Evolutionary conservation across 2,329 filamentous ascomycete species (phyloP).

Genomic region (Ceratocystis colombiana): DNA sequence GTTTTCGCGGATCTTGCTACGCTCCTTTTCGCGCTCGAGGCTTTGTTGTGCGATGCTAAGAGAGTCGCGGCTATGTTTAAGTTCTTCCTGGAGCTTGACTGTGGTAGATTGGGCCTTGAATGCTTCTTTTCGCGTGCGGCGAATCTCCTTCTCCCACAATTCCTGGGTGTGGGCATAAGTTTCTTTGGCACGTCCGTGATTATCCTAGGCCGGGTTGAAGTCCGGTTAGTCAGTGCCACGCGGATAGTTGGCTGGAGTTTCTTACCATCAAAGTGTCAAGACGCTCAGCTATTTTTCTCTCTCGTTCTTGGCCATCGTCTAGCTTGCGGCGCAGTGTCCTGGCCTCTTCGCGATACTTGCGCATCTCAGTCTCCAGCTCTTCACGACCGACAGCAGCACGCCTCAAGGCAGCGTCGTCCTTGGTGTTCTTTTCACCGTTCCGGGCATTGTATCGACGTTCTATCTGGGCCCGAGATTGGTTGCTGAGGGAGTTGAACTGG

Average conservation of each 20-base stretch:
- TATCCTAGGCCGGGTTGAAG: slow-evolving; percentile 43
- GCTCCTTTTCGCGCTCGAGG: slow-evolving; percentile 54
- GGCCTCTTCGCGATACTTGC: slow-evolving; percentile 52
- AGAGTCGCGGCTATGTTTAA: slow-evolving; percentile 51
- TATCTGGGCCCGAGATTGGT: slow-evolving; percentile 46
- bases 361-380: slow-evolving; percentile 60
- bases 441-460: slow-evolving; percentile 37
- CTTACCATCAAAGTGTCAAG: slow-evolving; percentile 60
- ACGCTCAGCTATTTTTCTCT: slow-evolving; percentile 55
- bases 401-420: slow-evolving; percentile 50
- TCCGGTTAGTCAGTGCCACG: slow-evolving; percentile 8
- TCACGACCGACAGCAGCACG: slow-evolving; percentile 59
- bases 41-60: slow-evolving; percentile 48
- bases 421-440: neutral
- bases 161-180: slow-evolving; percentile 56
- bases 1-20: slow-evolving; percentile 52
- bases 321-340: slow-evolving; percentile 46
- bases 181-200: slow-evolving; percentile 59
- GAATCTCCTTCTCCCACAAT: slow-evolving; percentile 65
- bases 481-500: slow-evolving; percentile 60
- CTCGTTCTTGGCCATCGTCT: slow-evolving; percentile 56
- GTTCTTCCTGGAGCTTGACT: slow-evolving; percentile 63
- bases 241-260: slow-evolving; percentile 10
- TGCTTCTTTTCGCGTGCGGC: slow-evolving; percentile 58
- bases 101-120: slow-evolving; percentile 63